Conservation (phyloP, 2,329 filamentous ascomycete genomes). For the Colletotrichum sp. region DNA sequence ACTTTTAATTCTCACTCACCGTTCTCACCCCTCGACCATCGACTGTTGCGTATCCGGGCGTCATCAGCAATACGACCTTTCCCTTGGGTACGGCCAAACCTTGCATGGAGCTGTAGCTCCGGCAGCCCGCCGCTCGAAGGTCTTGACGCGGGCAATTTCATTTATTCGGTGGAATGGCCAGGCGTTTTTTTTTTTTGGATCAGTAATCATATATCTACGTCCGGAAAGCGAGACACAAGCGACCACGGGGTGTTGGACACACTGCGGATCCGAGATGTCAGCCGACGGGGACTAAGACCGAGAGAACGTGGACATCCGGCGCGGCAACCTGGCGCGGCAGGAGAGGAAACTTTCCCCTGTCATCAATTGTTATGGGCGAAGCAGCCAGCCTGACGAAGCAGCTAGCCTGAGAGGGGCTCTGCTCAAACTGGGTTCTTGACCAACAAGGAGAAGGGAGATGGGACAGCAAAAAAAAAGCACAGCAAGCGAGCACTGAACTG, state of each 20-base stretch:
- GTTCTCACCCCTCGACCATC: neutral
- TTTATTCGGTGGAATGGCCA: neutral
- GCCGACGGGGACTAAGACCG: neutral
- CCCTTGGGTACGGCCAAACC: neutral
- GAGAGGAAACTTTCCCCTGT: neutral
- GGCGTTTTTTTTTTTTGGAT: neutral
- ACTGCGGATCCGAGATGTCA: neutral
- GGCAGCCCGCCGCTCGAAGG: too few relatives aligned
- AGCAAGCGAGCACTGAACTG: conserved; percentile 17
- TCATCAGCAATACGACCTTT: neutral
- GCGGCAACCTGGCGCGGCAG: neutral
- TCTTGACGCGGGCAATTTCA: neutral
- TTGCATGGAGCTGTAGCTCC: neutral
- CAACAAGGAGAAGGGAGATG: neutral
- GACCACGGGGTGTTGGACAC: neutral
- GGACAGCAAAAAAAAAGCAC: neutral
- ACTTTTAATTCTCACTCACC: neutral
- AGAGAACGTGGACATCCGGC: neutral
- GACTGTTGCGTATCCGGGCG: neutral
- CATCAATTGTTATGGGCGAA: neutral
- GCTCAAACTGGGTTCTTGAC: neutral
- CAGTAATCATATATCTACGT: neutral
- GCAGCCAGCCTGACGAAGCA: neutral
- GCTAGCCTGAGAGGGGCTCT: neutral
- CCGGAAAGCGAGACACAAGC: neutral